A percentile compares a stretch with the other conserved stretches of the same genome.
phyloP scores from a whole-genome alignment of 179 eudicot species.

The Patellifolia procumbens region DNA sequence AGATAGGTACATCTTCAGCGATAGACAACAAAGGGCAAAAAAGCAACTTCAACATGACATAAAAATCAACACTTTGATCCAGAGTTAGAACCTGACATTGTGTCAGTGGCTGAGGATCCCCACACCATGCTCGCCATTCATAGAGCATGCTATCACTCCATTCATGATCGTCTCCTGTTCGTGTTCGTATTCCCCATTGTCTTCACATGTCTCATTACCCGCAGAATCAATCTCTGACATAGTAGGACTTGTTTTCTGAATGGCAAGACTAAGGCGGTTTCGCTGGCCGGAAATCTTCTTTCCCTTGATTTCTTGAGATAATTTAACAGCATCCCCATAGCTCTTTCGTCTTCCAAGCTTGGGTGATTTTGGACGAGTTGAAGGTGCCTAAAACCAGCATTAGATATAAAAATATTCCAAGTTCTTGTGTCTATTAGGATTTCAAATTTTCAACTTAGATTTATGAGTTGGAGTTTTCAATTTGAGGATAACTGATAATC shows the following conservation, averaged over 20 bases:
- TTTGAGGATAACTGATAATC: background rate
- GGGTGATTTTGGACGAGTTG: constrained; percentile 94
- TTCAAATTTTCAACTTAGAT: background rate
- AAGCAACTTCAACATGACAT: background rate
- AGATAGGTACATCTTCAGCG: constrained; percentile 21
- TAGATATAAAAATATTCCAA: constrained; percentile 5
- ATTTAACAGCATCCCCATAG: constrained; percentile 45
- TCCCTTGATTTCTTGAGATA: constrained; percentile 25
- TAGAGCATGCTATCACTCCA: background rate
- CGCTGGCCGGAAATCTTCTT: constrained; percentile 22
- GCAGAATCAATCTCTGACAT: constrained; percentile 10
- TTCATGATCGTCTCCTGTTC: constrained; percentile 7
- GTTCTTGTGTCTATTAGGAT: background rate
- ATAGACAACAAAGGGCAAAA: background rate
- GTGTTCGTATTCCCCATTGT: constrained; percentile 10
- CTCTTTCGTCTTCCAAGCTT: constrained; percentile 81
- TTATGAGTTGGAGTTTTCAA: background rate
- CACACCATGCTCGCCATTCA: constrained; percentile 22
- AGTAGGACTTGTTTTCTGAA: constrained; percentile 22
- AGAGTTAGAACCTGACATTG: background rate
- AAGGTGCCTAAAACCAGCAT: constrained; percentile 51
- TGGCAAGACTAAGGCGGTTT: constrained; percentile 31
- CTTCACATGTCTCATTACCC: constrained; percentile 15
- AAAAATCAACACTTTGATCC: constrained; percentile 3
- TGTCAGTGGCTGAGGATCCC: constrained; percentile 16